Evolutionary conservation across 495 filamentous ascomycete species (phyloP), one percentile per base, ranked within the genome.

Genomic region (Evernia prunastri): DNA sequence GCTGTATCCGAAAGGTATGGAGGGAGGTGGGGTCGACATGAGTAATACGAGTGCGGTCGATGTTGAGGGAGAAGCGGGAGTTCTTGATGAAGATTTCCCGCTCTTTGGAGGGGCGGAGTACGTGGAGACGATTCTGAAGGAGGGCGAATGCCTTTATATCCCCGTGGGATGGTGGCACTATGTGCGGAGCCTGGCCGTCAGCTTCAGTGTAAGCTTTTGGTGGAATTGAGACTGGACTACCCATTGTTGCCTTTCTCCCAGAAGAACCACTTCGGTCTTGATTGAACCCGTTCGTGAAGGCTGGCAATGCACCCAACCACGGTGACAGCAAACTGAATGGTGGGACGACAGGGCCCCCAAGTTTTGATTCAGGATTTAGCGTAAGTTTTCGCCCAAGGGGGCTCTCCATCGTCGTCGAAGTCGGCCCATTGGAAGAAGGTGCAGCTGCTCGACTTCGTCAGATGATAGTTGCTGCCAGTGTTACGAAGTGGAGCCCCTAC

Each of bases 151-250:
- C 68, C 72, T 99, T 64, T 96, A 96, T 77, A 92, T 99, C 60
- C 94, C 94, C 7, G 80, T 89, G 5, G 94, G 93, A 25, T 99
- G 94, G 94, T 99, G 94, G 94, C 94, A 99, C 79, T 97, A 96
- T 81, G 91, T 99, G 8, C 80, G 88, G 66, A 90, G 90, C 42
- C 70, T 97, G 72, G 89, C 82, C 61, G 87, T 87, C 40, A 96
- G 94, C 66, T 89, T 95, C 67, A 97, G 95, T 71, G 92, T 97
- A 42, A 97, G 91, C 73, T 98, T 96, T 73, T 99, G 94, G 94
- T 99, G 92, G 91, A 88, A 89, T 70, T 90, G 72, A 78, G 31
- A 18, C 12, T 17, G 17, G n/a, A 53, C 49, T 53, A 31, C 25
- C 49, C 17, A 6, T 31, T 4, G 12, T 11, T 17, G 18, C 15